These are phyloP conservation scores for Rosa lucieae DNA, from an alignment of 306 rosid species.

Conservation along the genomic window DNA sequence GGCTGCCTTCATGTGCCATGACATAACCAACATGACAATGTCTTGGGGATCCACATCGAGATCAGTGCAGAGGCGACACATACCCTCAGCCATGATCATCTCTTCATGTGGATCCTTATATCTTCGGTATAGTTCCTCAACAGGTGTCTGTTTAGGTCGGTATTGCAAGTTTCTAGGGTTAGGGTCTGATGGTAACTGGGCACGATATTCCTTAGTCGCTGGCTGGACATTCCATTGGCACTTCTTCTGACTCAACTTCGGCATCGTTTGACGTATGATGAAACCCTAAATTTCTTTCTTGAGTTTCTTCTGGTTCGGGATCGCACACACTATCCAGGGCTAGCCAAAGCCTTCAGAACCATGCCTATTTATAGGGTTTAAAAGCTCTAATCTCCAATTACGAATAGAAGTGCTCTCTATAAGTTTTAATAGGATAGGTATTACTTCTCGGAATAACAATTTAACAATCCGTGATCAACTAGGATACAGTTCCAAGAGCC, in stretches of 20 bases:
- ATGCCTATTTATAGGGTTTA: neutral
- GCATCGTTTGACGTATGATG: neutral
- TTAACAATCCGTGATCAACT: neutral
- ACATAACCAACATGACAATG: neutral
- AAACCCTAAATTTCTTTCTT: neutral
- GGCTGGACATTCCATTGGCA: neutral
- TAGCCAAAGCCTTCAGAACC: neutral
- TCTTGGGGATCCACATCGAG: neutral
- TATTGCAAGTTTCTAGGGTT: neutral
- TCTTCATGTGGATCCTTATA: neutral
- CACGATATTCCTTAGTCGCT: neutral
- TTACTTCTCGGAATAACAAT: neutral
- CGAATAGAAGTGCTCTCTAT: neutral
- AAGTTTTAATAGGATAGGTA: neutral
- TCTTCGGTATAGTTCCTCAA: neutral
- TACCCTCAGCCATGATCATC: neutral
- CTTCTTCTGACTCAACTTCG: neutral
- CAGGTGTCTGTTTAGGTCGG: neutral
- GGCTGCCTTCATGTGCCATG: constrained; percentile 11
- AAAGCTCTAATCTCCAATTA: neutral
- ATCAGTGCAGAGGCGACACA: neutral
- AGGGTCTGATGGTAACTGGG: neutral
- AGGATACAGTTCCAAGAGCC: neutral
- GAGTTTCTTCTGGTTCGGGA: neutral
- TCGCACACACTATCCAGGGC: neutral